Percentiles rank a stretch among this genome's conserved stretches.
phyloP scores from a whole-genome alignment of 768 basidiomycete species.

The Tricholoma terreum region DNA sequence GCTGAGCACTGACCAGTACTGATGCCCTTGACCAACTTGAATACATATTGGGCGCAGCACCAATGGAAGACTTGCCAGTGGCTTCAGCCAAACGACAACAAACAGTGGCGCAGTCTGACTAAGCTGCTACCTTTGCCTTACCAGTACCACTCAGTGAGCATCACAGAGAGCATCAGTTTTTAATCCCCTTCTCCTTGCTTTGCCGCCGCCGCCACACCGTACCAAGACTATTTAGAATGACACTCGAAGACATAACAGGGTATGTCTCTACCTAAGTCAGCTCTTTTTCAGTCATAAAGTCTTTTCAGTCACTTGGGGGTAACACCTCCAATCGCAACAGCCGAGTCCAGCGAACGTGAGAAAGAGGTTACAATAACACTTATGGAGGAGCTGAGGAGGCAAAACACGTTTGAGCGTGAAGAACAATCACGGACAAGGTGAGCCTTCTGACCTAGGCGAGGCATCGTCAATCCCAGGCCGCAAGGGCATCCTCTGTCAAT shows the following conservation, averaged over 20 bases:
- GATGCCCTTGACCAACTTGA: too few relatives aligned
- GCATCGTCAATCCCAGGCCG: constrained; percentile 9
- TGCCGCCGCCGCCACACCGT: background rate
- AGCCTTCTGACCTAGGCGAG: constrained; percentile 26
- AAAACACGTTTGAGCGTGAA: constrained; percentile 87
- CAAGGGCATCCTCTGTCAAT: constrained; percentile 6
- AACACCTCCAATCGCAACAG: constrained; percentile 79
- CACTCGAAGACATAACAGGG: constrained; percentile 31
- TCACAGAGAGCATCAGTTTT: too few relatives aligned
- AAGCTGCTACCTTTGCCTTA: too few relatives aligned
- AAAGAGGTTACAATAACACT: constrained; percentile 80
- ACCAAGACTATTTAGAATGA: background rate
- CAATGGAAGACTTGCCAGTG: too few relatives aligned
- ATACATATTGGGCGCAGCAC: too few relatives aligned
- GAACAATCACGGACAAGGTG: constrained; percentile 88
- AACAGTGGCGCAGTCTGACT: too few relatives aligned
- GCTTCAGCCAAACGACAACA: too few relatives aligned
- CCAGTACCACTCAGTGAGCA: too few relatives aligned
- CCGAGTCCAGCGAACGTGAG: constrained; percentile 73
- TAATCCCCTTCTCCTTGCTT: background rate
- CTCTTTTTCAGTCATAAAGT: background rate
- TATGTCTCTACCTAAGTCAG: constrained; percentile 13
- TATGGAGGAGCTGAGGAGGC: constrained; percentile 85
- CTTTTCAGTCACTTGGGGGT: constrained; percentile 69
- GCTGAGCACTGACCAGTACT: too few relatives aligned